Evolutionary conservation across 495 filamentous ascomycete species (phyloP), one percentile per base, ranked within the genome.

Genomic region (Neurospora sp.): DNA sequence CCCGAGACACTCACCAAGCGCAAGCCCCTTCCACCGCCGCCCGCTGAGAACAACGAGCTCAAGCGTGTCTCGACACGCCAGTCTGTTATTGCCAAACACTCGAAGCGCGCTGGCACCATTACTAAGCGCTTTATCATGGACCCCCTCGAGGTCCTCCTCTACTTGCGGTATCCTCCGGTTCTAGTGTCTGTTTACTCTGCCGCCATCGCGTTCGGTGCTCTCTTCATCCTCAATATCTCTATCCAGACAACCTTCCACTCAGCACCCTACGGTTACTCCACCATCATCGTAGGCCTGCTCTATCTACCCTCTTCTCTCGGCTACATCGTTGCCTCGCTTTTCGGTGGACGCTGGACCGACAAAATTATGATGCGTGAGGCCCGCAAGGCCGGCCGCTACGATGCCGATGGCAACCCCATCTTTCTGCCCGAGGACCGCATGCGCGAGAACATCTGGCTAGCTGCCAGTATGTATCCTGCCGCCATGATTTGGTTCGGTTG

Each of bases 301-400:
- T 98, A 98, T 79, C 89, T 97, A 39, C 92, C 94, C 0, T 88
- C 88, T 68, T 91, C 91, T 1, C 70, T 96, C 12, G 95, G 95
- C 14, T 98, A 97, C 80, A 78, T 96, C 37, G 76, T 89, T 4
- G 87, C 92, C 8, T 92, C 90, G 73, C 70, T 92, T 7, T 81
- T 93, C 35, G 95, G 95, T 45, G 95, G 95, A 1, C 84, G 84
- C 45, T 98, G 94, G 94, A 91, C 93, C 80, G 95, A 98, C 81
- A 80, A 79, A 40, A 96, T 98, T 80, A 98, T 98, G 95, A 85
- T 88, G 44, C 89, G 91, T 4, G 91, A 95, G 82, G 94, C 94
- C 5, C 83, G 81, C 35, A 90, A 88, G 74, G 93, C 92, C 0
- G 87, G 87, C 27, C 84, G 92, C 5, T 93, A 90, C 75, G 92